phyloP scores from a whole-genome alignment of 2,329 filamentous ascomycete genomes.

The Xylariales sp. region DNA sequence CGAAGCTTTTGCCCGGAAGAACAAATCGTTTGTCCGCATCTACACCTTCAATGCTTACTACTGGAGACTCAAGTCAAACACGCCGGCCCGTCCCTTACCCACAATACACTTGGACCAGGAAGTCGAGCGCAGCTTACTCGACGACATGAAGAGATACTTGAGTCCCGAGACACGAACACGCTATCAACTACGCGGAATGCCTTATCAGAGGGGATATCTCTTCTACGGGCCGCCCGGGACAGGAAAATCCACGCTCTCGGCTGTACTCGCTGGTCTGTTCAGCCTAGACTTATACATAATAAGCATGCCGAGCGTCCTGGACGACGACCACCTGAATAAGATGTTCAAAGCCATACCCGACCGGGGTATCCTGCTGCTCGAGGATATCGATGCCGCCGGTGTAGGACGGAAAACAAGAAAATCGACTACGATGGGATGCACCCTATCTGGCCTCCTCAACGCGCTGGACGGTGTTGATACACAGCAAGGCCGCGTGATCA shows the following conservation, averaged over 20 bases:
- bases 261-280: slow-evolving; percentile 64
- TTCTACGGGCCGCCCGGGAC: slow-evolving; percentile 70
- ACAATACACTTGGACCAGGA: slow-evolving; percentile 32
- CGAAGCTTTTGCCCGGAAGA: slow-evolving; percentile 28
- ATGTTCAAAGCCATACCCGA: slow-evolving; percentile 28
- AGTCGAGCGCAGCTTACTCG: slow-evolving; percentile 58
- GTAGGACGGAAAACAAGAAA: slow-evolving; percentile 37
- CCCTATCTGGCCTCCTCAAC: slow-evolving; percentile 62
- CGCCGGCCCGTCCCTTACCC: slow-evolving; percentile 29
- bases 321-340: slow-evolving; percentile 24
- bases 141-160: slow-evolving; percentile 66
- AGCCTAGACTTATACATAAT: slow-evolving; percentile 72
- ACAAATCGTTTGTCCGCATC: slow-evolving; percentile 31
- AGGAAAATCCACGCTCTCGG: slow-evolving; percentile 71
- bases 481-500: slow-evolving; percentile 64
- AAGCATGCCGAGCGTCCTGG: slow-evolving; percentile 50
- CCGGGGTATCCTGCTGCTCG: slow-evolving; percentile 44
- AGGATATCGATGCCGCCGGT: slow-evolving; percentile 52
- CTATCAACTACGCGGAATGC: slow-evolving; percentile 69
- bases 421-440: slow-evolving; percentile 54
- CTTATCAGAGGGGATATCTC: slow-evolving; percentile 68
- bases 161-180: slow-evolving; percentile 51
- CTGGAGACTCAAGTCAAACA: slow-evolving; percentile 28
- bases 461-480: slow-evolving; percentile 61
- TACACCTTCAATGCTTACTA: slow-evolving; percentile 23